Evolutionary conservation across 2,329 filamentous ascomycete species (phyloP), one percentile per base, ranked within the genome.

Genomic region (Cercospora berteroae): DNA sequence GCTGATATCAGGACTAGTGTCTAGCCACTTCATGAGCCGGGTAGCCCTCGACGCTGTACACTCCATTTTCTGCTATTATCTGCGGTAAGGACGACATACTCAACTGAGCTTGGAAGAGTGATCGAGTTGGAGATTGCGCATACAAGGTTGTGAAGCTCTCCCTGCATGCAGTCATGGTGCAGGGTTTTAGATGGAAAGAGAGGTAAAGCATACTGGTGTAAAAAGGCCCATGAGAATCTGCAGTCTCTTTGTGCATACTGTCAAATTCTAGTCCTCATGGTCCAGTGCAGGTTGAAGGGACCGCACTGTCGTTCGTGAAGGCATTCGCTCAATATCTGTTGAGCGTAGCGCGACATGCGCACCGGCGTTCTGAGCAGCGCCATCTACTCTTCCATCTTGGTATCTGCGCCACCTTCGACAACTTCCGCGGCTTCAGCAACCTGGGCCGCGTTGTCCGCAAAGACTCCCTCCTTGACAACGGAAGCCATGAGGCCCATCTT

Each of bases 381-480:
- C 9, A 1, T 39, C 44, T 64, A 64, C 8, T 75, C 74, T 36
- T 71, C 64, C 74, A 76, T 76, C 48, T 76, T 71, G 36, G 74
- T 75, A 61, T 77, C 75, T 23, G 67, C 66, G 23, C 74, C 74
- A 39, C 73, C 71, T 12, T 68, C 64, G 9, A 70, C 73, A 7
- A 69, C 65, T 25, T 63, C 67, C 12, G 71, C 70, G 10, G 69
- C 60, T 23, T 64, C 58, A 20, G 67, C 67, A 3, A 67, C 60
- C 12, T 69, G 63, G 7, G 67, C 36, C 23, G 71, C 70, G 16
- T 69, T 67, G 7, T 71, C 66, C n/a, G 74, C 70, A 66, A 91
- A 91, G 5, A 91, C 79, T 74, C 84, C 84, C 60, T 85, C 85
- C 81, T 90, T 91, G 69, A 90, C 83, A 73, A 87, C 83, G 0